phyloP scores from a whole-genome alignment of 306 rosid species.

The Cucumis cinereus region DNA sequence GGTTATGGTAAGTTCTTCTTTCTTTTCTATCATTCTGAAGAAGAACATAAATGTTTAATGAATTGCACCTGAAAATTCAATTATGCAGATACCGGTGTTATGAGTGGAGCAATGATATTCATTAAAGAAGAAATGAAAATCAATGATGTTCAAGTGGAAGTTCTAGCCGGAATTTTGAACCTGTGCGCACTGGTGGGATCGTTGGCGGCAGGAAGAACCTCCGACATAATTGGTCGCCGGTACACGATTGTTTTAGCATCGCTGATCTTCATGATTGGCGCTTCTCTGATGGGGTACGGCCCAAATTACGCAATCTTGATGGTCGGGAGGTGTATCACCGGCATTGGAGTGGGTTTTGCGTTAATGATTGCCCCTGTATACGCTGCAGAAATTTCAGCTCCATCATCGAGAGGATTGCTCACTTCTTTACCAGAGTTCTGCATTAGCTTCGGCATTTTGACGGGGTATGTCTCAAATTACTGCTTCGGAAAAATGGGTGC shows the following conservation, averaged over 20 bases:
- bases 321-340: conserved; percentile 58
- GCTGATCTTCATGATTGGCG: conserved; percentile 45
- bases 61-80: background rate
- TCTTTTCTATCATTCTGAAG: background rate
- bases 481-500: conserved; percentile 31
- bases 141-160: conserved; percentile 48
- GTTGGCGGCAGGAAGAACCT: conserved; percentile 49
- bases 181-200: conserved; percentile 60
- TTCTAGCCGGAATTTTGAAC: conserved; percentile 70
- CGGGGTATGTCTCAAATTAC: conserved; percentile 60
- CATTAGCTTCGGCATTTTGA: conserved; percentile 59
- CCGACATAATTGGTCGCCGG: conserved; percentile 77
- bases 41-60: background rate
- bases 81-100: conserved; percentile 69
- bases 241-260: conserved; percentile 52
- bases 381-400: conserved; percentile 73
- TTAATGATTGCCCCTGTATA: conserved; percentile 80
- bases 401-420: conserved; percentile 41
- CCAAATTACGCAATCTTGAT: conserved; percentile 50
- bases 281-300: conserved; percentile 68
- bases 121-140: conserved; percentile 69
- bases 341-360: conserved; percentile 76
- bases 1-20: conserved; percentile 28
- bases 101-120: conserved; percentile 90
- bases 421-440: conserved; percentile 65